Base-by-base conservation (phyloP, 2,329 filamentous ascomycete genomes). In the Thyridium curvatum region DNA sequence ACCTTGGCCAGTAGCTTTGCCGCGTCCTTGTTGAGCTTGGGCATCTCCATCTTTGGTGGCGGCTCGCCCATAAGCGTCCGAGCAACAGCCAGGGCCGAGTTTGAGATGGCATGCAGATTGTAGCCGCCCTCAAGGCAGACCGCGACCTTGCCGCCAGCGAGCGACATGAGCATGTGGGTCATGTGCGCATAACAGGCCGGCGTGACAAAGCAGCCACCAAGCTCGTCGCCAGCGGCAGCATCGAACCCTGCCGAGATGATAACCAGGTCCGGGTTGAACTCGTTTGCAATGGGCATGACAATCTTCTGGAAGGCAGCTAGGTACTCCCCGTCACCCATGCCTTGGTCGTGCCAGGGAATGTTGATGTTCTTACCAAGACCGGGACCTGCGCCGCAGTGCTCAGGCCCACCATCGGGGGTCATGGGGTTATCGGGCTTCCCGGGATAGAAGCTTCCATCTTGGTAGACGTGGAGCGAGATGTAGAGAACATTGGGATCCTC, bases 131-230 rank as follows among this genome's bases (percentile, higher is more conserved):
- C 93, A 3, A 98, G 72, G 55, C 90, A 96, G 8, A 96, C 91
- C 3, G 87, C 86, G 12, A 98, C 74, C 55, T 90, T 95, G 18
- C 93, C 93, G 33, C 82, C 74, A 1, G 93, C 91, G 15, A 98
- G 71, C 3, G 87, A 89, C 90, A 96, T 97, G 35, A 98, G 77
- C 91, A 97, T 96, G 56, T 96, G 89, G 13, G 93, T 97, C 93
- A 98, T 97, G 56, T 98, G 91, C 12, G 90, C 87, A 57, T 97
- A 98, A 56, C 93, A 94, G 4, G 81, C 66, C 0, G 93, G 93
- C 1, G 89, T 84, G 5, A 98, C 93, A 54, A 88, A 91, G 58
- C 93, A 98, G 26, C 86, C 88, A 37, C 93, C 93, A 2, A 98
- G 74, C 54, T 93, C 83, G 59, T 98, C 93, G 12, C 93, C 93